Evolutionary conservation across 2,329 filamentous ascomycete species (phyloP), one percentile per base, ranked within the genome.

Genomic region (Phialocephala subalpina): DNA sequence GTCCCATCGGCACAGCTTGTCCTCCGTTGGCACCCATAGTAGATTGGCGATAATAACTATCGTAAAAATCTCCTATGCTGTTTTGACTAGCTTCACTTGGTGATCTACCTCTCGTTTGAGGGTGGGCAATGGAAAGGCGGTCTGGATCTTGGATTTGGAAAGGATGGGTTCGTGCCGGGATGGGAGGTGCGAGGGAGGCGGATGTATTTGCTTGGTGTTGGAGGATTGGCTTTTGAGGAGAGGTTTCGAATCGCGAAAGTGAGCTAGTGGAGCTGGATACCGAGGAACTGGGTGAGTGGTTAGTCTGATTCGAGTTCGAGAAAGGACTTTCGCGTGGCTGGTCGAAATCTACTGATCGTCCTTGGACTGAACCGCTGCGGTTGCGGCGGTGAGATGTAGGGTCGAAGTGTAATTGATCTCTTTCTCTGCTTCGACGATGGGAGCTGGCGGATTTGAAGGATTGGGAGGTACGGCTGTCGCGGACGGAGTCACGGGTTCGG

Each of bases 221-320:
- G 3, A 18, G 12, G 11, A 27, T 53, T 7, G 47, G 57, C n/a
- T 60, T 57, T 20, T 36, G 57, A 45, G 57, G 47, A 2, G 47
- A 57, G 0, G 14, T 18, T 18, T 56, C 20, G 20, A 8, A 27
- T 6, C 49, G 55, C 12, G 42, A 47, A 9, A 25, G 12, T 29
- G 47, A 60, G 25, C 40, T 64, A 14, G 33, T 35, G 35, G 52
- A 55, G 3, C 62, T 62, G 14, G 62, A 68, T 27, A 45, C 55
- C 11, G 69, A 67, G 9, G 63, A 65, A 29, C 25, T 57, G 7
- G 36, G 22, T 4, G 65, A 65, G 55, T 67, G 62, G 12, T 25
- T 16, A 4, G 52, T 63, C 36, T 62, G 36, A 29, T 69, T 67
- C 3, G 49, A 16, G 69, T 75, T 69, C 83, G 74, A 78, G 35